Percentiles rank a stretch among this genome's conserved stretches.
Evolutionary conservation across 164 flowering plant genomes (phyloP).

Genomic region (Annona squamosa): DNA sequence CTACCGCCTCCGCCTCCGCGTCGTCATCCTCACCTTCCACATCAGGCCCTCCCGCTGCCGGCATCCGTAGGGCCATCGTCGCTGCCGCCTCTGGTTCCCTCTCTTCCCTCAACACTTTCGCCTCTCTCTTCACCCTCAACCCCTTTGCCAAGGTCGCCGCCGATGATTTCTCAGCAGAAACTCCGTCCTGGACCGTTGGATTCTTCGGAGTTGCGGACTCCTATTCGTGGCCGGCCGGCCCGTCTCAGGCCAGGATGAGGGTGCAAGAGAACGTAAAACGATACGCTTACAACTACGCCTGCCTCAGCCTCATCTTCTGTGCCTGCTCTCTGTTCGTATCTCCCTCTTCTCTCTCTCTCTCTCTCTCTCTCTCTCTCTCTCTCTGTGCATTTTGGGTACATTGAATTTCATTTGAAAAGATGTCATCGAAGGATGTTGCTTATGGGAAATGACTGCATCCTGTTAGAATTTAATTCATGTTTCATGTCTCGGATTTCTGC

Average conservation of each 20-base stretch:
- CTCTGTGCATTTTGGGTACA: background rate
- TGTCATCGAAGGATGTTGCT: no score
- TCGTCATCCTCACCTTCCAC: background rate
- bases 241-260: conserved; percentile 61
- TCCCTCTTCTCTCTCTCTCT: conserved; percentile 5
- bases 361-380: background rate
- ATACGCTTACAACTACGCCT: conserved; percentile 64
- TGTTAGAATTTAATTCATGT: no score
- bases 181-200: conserved; percentile 69
- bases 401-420: no score
- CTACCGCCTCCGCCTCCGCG: background rate
- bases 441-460: no score
- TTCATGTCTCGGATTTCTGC: no score
- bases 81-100: conserved; percentile 1
- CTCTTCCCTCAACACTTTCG: conserved; percentile 27
- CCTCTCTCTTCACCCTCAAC: conserved; percentile 67
- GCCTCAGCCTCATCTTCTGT: conserved; percentile 48
- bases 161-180: conserved; percentile 49
- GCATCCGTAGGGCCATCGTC: conserved; percentile 15
- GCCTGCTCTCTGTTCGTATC: conserved; percentile 58
- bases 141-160: conserved; percentile 76
- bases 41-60: conserved; percentile 6
- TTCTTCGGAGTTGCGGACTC: conserved; percentile 50
- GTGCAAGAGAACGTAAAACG: conserved; percentile 88
- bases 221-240: conserved; percentile 66